Percentiles rank a stretch among this genome's conserved stretches.
These are phyloP conservation scores for Cutaneotrichosporon sp. DNA, from an alignment of 1,284 basidiomycete genomes.

Conservation along the genomic window DNA sequence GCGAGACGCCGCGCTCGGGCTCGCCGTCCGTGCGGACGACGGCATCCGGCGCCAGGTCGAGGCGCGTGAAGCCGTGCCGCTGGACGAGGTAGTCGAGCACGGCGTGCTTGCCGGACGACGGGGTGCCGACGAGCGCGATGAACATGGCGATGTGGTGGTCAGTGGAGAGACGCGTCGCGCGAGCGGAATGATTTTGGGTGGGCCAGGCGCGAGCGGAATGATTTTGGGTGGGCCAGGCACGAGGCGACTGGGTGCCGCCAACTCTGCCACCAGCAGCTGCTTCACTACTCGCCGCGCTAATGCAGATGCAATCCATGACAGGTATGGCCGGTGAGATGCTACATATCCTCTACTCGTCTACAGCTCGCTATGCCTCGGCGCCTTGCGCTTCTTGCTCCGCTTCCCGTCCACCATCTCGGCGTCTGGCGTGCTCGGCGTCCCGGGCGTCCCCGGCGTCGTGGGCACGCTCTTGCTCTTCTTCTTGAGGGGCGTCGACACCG, in stretches of 20 bases:
- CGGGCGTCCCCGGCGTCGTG: constrained; percentile 12
- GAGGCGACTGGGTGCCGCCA: background rate
- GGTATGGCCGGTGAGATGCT: background rate
- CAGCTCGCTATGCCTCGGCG: constrained; percentile 19
- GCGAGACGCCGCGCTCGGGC: background rate
- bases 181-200: background rate
- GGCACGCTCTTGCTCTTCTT: constrained; percentile 5
- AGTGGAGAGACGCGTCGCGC: background rate
- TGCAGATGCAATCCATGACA: constrained; percentile 1
- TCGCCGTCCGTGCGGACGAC: background rate
- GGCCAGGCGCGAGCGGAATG: background rate
- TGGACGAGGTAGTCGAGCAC: constrained; percentile 71
- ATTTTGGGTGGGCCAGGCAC: background rate
- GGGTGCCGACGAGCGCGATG: constrained; percentile 83
- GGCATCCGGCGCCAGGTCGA: constrained; percentile 29
- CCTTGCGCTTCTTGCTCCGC: constrained; percentile 29
- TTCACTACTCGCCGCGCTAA: background rate
- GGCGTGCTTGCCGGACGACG: constrained; percentile 75
- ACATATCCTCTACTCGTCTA: constrained; percentile 15
- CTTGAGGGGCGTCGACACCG: constrained; percentile 16
- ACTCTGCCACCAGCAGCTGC: too few species aligned
- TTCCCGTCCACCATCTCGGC: constrained; percentile 16
- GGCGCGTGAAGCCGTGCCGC: constrained; percentile 55
- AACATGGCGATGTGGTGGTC: constrained; percentile 59
- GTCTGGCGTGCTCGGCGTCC: constrained; percentile 15